Percentiles rank a stretch among this genome's conserved stretches.
phyloP scores from a whole-genome alignment of 139 green algal genomes.

The Coccomyxa sp. region DNA sequence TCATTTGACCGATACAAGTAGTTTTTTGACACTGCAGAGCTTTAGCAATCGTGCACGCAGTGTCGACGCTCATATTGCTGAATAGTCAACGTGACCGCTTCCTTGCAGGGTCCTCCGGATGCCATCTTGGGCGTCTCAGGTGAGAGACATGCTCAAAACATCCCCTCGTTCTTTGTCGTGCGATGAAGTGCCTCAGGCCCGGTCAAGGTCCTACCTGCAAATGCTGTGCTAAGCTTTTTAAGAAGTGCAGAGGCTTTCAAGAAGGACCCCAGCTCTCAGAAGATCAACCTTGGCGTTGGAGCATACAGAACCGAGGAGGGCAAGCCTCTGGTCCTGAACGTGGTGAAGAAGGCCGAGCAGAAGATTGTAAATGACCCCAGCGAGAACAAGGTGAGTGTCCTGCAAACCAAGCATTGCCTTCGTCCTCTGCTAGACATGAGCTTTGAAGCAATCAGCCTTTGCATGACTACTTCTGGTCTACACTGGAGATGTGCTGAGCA shows the following conservation, averaged over 20 bases:
- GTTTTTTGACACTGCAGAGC: no score
- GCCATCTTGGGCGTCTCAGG: conserved; percentile 60
- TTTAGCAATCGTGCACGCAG: no score
- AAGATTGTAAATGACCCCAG: conserved; percentile 16
- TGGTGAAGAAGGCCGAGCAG: conserved; percentile 33
- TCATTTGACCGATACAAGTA: no score
- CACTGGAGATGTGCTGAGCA: no score
- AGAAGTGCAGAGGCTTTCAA: conserved; percentile 60
- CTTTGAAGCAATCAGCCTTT: neutral
- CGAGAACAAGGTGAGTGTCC: conserved; percentile 31
- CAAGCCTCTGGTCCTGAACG: conserved; percentile 49
- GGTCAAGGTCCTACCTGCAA: no score
- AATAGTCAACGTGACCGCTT: no score
- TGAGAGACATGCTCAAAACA: neutral
- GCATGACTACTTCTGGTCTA: no score
- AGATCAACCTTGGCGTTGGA: conserved; percentile 89
- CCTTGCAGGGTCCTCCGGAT: conserved; percentile 63
- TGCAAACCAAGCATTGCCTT: no score
- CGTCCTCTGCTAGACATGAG: no score
- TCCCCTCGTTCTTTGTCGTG: no score
- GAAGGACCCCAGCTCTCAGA: conserved; percentile 49
- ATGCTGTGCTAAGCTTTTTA: neutral
- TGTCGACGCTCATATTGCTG: neutral
- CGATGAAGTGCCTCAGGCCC: no score
- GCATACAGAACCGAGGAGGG: conserved; percentile 40